phyloP scores from a whole-genome alignment of 805 yeast species.

The Candida sithepensis region DNA sequence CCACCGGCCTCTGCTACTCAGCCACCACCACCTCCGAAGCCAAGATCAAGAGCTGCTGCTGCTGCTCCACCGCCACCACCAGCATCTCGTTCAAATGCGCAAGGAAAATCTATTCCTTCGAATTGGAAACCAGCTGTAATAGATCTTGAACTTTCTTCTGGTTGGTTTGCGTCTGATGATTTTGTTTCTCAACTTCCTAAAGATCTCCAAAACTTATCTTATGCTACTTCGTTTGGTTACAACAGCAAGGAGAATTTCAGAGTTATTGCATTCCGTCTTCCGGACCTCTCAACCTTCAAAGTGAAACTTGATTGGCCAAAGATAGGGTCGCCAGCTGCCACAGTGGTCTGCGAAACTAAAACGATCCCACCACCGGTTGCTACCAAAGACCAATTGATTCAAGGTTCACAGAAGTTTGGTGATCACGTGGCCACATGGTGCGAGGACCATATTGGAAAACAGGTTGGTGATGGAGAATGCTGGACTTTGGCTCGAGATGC shows the following conservation, averaged over 20 bases:
- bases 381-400: constrained; percentile 32
- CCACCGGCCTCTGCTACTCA: constrained; percentile 14
- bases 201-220: constrained; percentile 35
- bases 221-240: constrained; percentile 28
- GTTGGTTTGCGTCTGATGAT: constrained; percentile 42
- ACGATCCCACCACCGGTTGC: constrained; percentile 43
- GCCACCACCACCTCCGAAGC: constrained; percentile 35
- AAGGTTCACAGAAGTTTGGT: constrained; percentile 40
- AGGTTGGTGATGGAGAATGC: constrained; percentile 56
- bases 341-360: constrained; percentile 29
- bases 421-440: constrained; percentile 54
- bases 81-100: constrained; percentile 18
- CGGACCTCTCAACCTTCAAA: constrained; percentile 39
- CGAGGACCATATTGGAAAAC: constrained; percentile 42
- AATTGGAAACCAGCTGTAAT: constrained; percentile 33
- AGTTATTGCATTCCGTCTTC: constrained; percentile 35
- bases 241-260: constrained; percentile 29
- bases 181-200: constrained; percentile 33
- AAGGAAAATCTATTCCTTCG: constrained; percentile 13
- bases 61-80: constrained; percentile 17
- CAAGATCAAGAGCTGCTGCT: constrained; percentile 19
- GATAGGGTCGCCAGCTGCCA: constrained; percentile 17
- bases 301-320: constrained; percentile 40
- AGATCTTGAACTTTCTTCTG: constrained; percentile 40
- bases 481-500: constrained; percentile 61